Conservation (phyloP, 805 yeast genomes). For the Metschnikowia continentalis region DNA sequence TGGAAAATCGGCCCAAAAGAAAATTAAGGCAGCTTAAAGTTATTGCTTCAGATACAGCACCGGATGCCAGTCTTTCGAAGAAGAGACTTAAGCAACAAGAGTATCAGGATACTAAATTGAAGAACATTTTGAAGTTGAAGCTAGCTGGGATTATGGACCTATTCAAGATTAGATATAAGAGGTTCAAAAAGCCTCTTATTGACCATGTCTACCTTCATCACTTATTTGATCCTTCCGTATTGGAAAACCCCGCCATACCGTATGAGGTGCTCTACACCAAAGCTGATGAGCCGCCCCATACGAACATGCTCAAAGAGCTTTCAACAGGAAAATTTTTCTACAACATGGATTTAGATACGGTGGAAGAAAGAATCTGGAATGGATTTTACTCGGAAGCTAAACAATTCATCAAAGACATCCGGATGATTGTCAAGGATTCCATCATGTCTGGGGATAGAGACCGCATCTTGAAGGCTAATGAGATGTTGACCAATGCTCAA, state of each 20-base stretch:
- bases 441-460: conserved; percentile 77
- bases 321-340: conserved; percentile 66
- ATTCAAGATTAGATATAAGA: conserved; percentile 78
- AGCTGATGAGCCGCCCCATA: conserved; percentile 41
- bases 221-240: conserved; percentile 61
- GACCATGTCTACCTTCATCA: conserved; percentile 74
- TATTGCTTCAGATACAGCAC: conserved; percentile 22
- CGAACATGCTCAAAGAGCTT: conserved; percentile 77
- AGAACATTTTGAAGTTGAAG: conserved; percentile 80
- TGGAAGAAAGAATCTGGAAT: conserved; percentile 95
- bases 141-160: conserved; percentile 85
- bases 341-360: conserved; percentile 90
- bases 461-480: conserved; percentile 74
- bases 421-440: conserved; percentile 78
- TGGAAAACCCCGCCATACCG: conserved; percentile 32
- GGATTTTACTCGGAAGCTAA: conserved; percentile 91
- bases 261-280: conserved; percentile 44
- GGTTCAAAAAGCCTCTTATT: conserved; percentile 86
- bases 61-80: conserved; percentile 32
- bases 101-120: conserved; percentile 72
- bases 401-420: conserved; percentile 82
- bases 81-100: conserved; percentile 48
- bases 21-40: conserved; percentile 40
- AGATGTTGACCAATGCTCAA: conserved; percentile 94
- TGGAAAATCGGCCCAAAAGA: conserved; percentile 51